A percentile compares a stretch with the other conserved stretches of the same genome.
These are phyloP conservation scores for Xylariaceae sp. DNA, from an alignment of 2,329 filamentous ascomycete species.

Conservation along the genomic window DNA sequence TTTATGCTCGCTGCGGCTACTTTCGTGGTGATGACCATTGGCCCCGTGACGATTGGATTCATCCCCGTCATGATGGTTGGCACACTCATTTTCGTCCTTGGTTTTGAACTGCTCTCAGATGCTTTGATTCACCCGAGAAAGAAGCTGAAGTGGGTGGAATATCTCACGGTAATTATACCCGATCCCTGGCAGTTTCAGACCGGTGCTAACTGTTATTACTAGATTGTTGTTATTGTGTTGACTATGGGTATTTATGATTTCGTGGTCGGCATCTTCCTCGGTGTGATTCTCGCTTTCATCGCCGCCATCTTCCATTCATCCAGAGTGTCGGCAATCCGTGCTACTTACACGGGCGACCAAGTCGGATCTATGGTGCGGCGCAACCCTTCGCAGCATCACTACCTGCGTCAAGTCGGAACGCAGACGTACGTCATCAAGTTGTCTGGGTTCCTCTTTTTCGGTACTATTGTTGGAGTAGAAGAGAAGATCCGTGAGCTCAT, in stretches of 20 bases:
- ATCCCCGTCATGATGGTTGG: constrained; percentile 98
- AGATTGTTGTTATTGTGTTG: constrained; percentile 80
- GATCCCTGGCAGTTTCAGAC: neutral
- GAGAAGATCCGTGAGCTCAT: constrained; percentile 77
- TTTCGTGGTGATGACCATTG: constrained; percentile 74
- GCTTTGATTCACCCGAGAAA: constrained; percentile 84
- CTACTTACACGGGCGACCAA: constrained; percentile 82
- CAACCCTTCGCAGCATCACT: constrained; percentile 83
- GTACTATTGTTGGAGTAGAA: constrained; percentile 93
- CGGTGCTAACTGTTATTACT: constrained; percentile 22
- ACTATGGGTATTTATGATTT: constrained; percentile 98
- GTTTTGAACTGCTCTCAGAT: constrained; percentile 85
- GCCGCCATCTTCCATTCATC: constrained; percentile 91
- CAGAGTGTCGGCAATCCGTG: constrained; percentile 79
- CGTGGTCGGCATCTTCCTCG: constrained; percentile 86
- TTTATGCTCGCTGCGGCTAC: constrained; percentile 78
- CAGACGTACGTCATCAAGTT: constrained; percentile 92
- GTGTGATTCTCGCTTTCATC: constrained; percentile 85
- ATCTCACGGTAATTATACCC: constrained; percentile 61
- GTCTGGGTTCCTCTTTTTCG: constrained; percentile 94
- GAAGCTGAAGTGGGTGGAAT: constrained; percentile 81
- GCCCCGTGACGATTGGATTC: constrained; percentile 82
- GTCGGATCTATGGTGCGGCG: constrained; percentile 89
- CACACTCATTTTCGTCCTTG: constrained; percentile 88
- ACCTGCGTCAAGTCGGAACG: constrained; percentile 74